These are phyloP conservation scores for Saprolegnia diclina DNA, from an alignment of 352 stramenopile species.

Conservation along the genomic window DNA sequence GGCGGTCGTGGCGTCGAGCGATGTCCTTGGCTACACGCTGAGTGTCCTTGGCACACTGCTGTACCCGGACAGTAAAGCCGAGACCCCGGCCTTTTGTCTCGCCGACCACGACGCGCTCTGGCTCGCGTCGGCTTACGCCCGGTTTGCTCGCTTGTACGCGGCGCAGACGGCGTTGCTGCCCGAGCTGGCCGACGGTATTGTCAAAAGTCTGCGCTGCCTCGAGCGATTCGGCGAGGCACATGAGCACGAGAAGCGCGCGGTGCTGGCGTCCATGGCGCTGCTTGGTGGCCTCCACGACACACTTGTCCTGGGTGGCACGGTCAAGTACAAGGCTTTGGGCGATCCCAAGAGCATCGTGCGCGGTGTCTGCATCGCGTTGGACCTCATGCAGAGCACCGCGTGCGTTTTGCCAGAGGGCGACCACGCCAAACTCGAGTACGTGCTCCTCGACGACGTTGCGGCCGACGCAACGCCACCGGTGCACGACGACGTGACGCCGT, in stretches of 20 bases:
- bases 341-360: constrained; percentile 64
- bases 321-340: constrained; percentile 35
- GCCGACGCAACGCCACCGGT: not conserved
- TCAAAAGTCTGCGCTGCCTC: not conserved
- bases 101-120: not conserved
- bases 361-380: constrained; percentile 46
- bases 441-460: constrained; percentile 47
- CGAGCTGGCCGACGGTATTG: not conserved
- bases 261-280: constrained; percentile 42
- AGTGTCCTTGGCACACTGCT: not conserved
- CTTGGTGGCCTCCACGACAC: constrained; percentile 50
- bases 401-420: constrained; percentile 68
- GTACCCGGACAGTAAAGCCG: not conserved
- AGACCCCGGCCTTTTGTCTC: not conserved
- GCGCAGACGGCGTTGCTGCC: constrained; percentile 2
- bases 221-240: not conserved
- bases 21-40: not conserved
- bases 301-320: constrained; percentile 41
- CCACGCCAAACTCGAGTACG: constrained; percentile 42
- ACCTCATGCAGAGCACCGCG: constrained; percentile 36
- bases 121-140: constrained; percentile 34
- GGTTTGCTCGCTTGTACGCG: constrained; percentile 36
- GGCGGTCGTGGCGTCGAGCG: not conserved
- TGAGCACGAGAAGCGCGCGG: constrained; percentile 23
- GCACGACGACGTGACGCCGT: not conserved